Conservation (phyloP, 225 moss, liverwort and hornwort genomes). For the Rhytidiadelphus loreus region DNA sequence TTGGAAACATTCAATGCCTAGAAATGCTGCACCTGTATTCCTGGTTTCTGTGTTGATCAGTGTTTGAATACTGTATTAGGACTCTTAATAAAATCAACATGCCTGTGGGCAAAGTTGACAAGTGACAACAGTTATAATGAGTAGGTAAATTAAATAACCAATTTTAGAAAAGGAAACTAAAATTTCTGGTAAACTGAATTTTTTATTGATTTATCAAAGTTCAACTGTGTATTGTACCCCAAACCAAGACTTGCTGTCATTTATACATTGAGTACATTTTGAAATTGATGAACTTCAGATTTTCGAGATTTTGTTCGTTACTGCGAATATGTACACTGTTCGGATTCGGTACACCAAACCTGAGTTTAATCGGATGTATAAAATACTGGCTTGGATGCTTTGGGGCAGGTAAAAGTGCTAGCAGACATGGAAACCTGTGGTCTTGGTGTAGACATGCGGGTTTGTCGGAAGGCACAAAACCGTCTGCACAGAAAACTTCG, state of each 20-base stretch:
- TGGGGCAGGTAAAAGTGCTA: conserved; percentile 74
- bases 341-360: not conserved
- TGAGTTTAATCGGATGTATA: not conserved
- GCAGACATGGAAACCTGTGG: conserved; percentile 83
- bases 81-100: not conserved
- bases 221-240: not conserved
- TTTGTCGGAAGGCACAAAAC: conserved; percentile 55
- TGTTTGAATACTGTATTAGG: not conserved
- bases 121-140: not conserved
- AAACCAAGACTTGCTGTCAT: not conserved
- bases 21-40: not conserved
- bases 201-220: not conserved
- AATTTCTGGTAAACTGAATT: not conserved
- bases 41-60: not conserved
- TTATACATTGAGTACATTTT: not conserved
- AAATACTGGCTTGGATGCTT: not conserved
- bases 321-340: not conserved
- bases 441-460: conserved; percentile 74
- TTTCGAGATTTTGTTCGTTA: not conserved
- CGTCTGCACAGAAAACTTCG: conserved; percentile 45
- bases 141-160: not conserved
- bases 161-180: not conserved
- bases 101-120: not conserved
- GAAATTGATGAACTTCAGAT: not conserved
- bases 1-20: not conserved